Evolutionary conservation across 257 asterid species (phyloP), one percentile per base, ranked within the genome.

Genomic region (Salvia splendens): DNA sequence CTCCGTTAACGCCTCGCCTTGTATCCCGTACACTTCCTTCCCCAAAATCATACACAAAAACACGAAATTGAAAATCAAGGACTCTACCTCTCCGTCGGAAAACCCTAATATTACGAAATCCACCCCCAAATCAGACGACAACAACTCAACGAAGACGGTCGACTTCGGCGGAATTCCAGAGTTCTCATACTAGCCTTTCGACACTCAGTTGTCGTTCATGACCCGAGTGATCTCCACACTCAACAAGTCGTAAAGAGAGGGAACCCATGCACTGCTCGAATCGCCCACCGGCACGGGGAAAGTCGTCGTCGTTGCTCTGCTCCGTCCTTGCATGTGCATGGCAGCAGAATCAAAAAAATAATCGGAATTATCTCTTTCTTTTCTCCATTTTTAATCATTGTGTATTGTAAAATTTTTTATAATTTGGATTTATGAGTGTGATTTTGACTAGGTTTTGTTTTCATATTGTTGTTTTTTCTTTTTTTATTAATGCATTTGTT

Each of bases 261-360:
- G 96, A n/a, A n/a, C n/a, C 71, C 95, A 93, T 75, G 97, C 99
- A 69, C 80, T 93, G 69, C 97, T 93, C 16, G 99, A 93, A 71
- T 93, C 97, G 12, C 99, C 99, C 2, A 93, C 99, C 5, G 99
- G 99, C n/a, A 93, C 99, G 0, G 99, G 99, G 14, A 93, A 93
- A n/a, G 67, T 77, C 99, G 3, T 85, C 88, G 3, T 90, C 99
- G 35, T 84, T 93, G 59, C 97, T 93, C 9, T 93, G 99, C 79
- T 91, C 99, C 3, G 63, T 79, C 10, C 81, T 93, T n/a, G 97
- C 99, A 58, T 93, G 99, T n/a, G n/a, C n/a, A n/a, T 93, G 99
- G 99, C 99, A 93, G 76, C 90, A 84, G 78, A 81, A 75, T 52
- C 83, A 57, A 73, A 87, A 77, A 57, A 85, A 72, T 41, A 32